Percentiles rank a stretch among this genome's conserved stretches.
phyloP scores from a whole-genome alignment of 371 early-diverging fungal genomes.

The Syncephalastrum racemosum region DNA sequence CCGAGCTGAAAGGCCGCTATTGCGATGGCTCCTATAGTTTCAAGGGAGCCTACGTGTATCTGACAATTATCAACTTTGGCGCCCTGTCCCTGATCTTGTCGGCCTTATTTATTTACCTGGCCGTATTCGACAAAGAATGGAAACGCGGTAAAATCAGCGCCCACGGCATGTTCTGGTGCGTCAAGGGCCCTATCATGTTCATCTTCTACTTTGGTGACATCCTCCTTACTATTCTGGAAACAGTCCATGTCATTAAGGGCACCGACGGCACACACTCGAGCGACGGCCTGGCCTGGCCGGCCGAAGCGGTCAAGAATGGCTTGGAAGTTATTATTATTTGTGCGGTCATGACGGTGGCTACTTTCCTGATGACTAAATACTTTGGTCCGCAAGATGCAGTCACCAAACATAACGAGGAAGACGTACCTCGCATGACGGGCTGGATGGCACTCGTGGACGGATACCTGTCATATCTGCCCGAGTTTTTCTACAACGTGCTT shows the following conservation, averaged over 20 bases:
- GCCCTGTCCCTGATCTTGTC: conserved; percentile 43
- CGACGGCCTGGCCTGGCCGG: conserved; percentile 39
- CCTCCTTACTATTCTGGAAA: conserved; percentile 25
- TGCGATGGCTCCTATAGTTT: conserved; percentile 38
- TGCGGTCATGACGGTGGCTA: conserved; percentile 34
- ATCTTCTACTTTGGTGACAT: conserved; percentile 51
- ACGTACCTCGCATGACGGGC: conserved; percentile 14
- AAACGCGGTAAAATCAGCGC: conserved; percentile 36
- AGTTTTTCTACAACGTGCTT: conserved; percentile 39
- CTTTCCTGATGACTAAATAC: conserved; percentile 40
- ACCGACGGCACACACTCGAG: conserved; percentile 25
- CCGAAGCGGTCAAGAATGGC: conserved; percentile 46
- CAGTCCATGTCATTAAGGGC: conserved; percentile 39
- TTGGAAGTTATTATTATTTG: conserved; percentile 44
- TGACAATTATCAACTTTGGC: conserved; percentile 43
- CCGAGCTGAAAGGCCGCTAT: conserved; percentile 42
- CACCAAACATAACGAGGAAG: conserved; percentile 7
- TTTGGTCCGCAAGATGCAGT: conserved; percentile 29
- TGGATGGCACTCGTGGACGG: conserved; percentile 43
- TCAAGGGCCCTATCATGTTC: conserved; percentile 51
- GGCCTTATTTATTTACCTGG: conserved; percentile 46
- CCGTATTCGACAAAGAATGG: conserved; percentile 44
- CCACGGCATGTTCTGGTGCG: conserved; percentile 57
- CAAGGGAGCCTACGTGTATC: conserved; percentile 45
- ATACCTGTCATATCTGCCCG: conserved; percentile 43